phyloP scores from a whole-genome alignment of 306 rosid species.

The Lotus japonicus region DNA sequence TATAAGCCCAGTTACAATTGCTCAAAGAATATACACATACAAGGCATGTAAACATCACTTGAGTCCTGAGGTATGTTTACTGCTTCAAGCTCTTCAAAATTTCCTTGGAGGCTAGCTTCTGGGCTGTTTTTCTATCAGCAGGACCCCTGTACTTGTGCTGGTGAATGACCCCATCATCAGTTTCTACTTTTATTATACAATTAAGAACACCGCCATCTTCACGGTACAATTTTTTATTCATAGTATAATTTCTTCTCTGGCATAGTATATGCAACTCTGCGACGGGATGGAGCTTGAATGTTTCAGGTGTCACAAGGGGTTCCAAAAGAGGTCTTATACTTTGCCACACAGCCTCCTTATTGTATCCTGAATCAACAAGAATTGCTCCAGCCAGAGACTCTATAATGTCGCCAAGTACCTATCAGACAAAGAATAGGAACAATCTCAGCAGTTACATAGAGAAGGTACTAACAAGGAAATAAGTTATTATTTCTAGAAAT shows the following conservation, averaged over 20 bases:
- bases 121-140: conserved; percentile 29
- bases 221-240: neutral
- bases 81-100: conserved; percentile 47
- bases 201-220: conserved; percentile 19
- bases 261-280: conserved; percentile 46
- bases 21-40: neutral
- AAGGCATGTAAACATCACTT: neutral
- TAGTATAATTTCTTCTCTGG: conserved; percentile 24
- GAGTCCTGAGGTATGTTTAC: neutral
- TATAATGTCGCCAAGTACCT: conserved; percentile 80
- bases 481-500: too few relatives aligned
- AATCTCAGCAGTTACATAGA: neutral
- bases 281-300: conserved; percentile 41
- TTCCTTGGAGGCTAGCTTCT: conserved; percentile 38
- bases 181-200: conserved; percentile 37
- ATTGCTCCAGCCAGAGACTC: conserved; percentile 89
- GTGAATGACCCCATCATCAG: conserved; percentile 28
- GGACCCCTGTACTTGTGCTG: neutral
- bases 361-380: conserved; percentile 58
- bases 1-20: neutral
- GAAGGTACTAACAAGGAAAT: too few relatives aligned
- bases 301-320: conserved; percentile 63
- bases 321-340: conserved; percentile 65
- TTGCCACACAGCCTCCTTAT: conserved; percentile 40
- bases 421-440: conserved; percentile 8